Evolutionary conservation across 1,284 basidiomycete species (phyloP).

Genomic region (Leccinum laetum): DNA sequence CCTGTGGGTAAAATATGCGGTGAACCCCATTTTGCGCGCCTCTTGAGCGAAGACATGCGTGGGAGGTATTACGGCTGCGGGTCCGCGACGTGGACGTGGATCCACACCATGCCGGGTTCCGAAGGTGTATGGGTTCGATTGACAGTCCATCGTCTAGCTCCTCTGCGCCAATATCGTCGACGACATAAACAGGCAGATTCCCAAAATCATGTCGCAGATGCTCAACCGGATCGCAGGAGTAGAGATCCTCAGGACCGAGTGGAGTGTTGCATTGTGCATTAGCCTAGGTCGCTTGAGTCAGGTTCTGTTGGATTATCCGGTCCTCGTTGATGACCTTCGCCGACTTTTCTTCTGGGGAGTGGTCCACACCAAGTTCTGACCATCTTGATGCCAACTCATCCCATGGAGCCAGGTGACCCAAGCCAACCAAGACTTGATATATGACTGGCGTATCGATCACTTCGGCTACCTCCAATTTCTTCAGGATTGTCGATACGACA

Average conservation of each 20-base stretch:
- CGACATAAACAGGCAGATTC: slow-evolving; percentile 80
- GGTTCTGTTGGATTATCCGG: slow-evolving; percentile 34
- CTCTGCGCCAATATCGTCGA: slow-evolving; percentile 81
- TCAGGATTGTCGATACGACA: slow-evolving; percentile 61
- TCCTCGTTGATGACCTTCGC: slow-evolving; percentile 32
- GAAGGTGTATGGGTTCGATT: slow-evolving; percentile 58
- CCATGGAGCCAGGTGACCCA: slow-evolving; percentile 78
- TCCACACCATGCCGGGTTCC: slow-evolving; percentile 70
- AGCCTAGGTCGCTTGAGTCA: slow-evolving; percentile 9
- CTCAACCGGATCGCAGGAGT: slow-evolving; percentile 57
- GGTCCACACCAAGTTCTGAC: slow-evolving; percentile 35
- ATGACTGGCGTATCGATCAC: slow-evolving; percentile 41
- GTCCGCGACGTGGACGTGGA: slow-evolving; percentile 95
- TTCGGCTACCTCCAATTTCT: slow-evolving; percentile 42
- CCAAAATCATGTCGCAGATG: slow-evolving; percentile 86
- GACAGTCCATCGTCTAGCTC: slow-evolving; percentile 97
- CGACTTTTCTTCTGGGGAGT: slow-evolving; percentile 35
- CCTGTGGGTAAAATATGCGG: slow-evolving; percentile 67
- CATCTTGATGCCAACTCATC: slow-evolving; percentile 54
- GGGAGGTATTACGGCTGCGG: slow-evolving; percentile 79
- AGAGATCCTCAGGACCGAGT: slow-evolving; percentile 59
- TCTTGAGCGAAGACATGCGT: slow-evolving; percentile 57
- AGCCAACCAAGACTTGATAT: slow-evolving; percentile 53
- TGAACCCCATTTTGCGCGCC: slow-evolving; percentile 53
- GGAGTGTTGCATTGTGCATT: slow-evolving; percentile 20